Conservation (phyloP, 1,284 basidiomycete species). For the Tilletia walkeri region DNA sequence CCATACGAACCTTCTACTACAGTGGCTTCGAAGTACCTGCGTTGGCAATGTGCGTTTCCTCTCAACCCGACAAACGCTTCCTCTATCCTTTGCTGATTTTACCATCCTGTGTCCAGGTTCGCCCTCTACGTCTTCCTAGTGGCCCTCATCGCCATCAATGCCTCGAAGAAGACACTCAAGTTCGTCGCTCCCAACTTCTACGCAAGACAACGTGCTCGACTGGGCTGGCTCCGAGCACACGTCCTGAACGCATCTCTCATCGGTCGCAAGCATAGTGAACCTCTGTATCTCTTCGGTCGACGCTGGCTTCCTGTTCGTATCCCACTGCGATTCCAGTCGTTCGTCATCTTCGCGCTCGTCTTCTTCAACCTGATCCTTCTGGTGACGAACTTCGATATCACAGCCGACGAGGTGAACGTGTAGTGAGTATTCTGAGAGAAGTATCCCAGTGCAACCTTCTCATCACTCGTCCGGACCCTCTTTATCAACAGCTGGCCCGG, state of each 20-base stretch:
- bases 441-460: not conserved
- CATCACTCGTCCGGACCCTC: not conserved
- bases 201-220: not conserved
- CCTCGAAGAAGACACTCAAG: slow-evolving; percentile 21
- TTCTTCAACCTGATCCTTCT: slow-evolving; percentile 37
- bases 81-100: too few species aligned
- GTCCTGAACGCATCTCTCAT: slow-evolving; percentile 27
- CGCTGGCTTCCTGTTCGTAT: slow-evolving; percentile 31
- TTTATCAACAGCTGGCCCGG: slow-evolving; percentile 20
- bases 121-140: slow-evolving; percentile 27
- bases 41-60: slow-evolving; percentile 21
- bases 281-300: slow-evolving; percentile 19
- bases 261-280: slow-evolving; percentile 26
- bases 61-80: too few species aligned
- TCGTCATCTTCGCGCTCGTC: slow-evolving; percentile 26
- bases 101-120: slow-evolving; percentile 20
- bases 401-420: slow-evolving; percentile 20
- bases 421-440: not conserved
- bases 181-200: slow-evolving; percentile 6
- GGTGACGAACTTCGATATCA: slow-evolving; percentile 31
- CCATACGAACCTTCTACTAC: slow-evolving; percentile 17
- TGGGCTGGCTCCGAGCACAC: slow-evolving; percentile 23
- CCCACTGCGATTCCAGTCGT: slow-evolving; percentile 34
- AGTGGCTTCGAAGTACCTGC: slow-evolving; percentile 30
- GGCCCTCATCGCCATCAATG: slow-evolving; percentile 11